Percentiles rank a stretch among this genome's conserved stretches.
phyloP scores from a whole-genome alignment of 495 filamentous ascomycete species.

The Neurospora hispaniola region DNA sequence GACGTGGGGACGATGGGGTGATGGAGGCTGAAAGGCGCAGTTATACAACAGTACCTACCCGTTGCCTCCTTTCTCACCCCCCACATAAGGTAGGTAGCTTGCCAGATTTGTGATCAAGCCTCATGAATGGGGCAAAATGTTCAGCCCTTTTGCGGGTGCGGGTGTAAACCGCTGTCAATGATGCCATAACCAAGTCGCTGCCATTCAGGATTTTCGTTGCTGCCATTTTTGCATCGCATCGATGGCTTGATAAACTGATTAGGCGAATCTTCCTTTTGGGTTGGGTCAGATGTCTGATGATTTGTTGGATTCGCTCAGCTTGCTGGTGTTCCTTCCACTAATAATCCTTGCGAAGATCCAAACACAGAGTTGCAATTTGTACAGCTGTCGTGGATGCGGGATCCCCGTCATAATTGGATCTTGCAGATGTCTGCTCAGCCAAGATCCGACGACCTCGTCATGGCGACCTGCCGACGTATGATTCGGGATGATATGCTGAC shows the following conservation, averaged over 20 bases:
- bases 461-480: background rate
- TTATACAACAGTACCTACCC: background rate
- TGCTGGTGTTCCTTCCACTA: background rate
- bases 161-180: background rate
- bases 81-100: background rate
- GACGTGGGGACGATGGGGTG: background rate
- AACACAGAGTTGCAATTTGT: background rate
- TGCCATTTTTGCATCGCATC: background rate
- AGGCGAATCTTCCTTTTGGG: background rate
- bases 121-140: background rate
- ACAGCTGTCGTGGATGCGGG: background rate
- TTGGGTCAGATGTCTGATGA: background rate
- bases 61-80: background rate
- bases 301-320: background rate
- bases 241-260: background rate
- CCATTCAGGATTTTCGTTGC: background rate
- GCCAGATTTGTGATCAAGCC: background rate
- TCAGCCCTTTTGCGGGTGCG: background rate
- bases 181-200: background rate
- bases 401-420: background rate
- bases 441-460: background rate
- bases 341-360: background rate
- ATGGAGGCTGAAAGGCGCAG: background rate
- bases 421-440: background rate
- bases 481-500: background rate